Conservation (phyloP, 2,329 filamentous ascomycete genomes). For the Lachnellula occidentalis region DNA sequence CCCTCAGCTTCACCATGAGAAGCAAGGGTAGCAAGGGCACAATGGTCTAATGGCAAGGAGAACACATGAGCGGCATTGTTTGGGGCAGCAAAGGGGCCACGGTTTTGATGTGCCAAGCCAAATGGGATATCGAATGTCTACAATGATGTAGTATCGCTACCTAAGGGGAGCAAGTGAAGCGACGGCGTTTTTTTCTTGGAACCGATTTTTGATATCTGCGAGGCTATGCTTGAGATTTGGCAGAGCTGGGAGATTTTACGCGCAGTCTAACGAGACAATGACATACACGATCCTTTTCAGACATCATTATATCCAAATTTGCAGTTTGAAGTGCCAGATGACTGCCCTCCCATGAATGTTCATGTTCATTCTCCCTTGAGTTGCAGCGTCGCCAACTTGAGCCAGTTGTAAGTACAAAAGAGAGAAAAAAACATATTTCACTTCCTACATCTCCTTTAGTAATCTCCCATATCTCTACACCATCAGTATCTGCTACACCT, state of each 20-base stretch:
- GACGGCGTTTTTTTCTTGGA: background rate
- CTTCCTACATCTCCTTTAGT: no score
- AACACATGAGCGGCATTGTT: background rate
- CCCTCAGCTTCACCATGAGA: slow-evolving; percentile 8
- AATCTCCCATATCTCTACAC: no score
- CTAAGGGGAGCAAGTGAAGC: background rate
- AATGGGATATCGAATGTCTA: background rate
- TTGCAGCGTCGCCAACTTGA: no score
- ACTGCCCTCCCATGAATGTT: no score
- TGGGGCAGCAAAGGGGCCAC: background rate
- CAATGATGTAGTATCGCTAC: no score
- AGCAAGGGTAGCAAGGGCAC: slow-evolving; percentile 7
- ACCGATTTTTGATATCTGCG: background rate
- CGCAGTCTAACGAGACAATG: background rate
- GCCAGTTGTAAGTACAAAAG: no score
- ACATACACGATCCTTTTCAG: slow-evolving; percentile 11
- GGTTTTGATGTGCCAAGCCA: background rate
- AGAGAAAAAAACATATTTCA: no score
- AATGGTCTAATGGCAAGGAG: slow-evolving; percentile 11
- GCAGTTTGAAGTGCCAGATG: no score
- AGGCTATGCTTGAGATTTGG: background rate
- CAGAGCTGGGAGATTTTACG: background rate
- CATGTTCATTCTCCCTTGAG: no score
- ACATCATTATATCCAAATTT: no score
- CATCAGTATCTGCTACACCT: no score